Percentiles rank a stretch among this genome's conserved stretches.
phyloP scores from a whole-genome alignment of 23 red algal genomes.

The Gracilaria domingensis region DNA sequence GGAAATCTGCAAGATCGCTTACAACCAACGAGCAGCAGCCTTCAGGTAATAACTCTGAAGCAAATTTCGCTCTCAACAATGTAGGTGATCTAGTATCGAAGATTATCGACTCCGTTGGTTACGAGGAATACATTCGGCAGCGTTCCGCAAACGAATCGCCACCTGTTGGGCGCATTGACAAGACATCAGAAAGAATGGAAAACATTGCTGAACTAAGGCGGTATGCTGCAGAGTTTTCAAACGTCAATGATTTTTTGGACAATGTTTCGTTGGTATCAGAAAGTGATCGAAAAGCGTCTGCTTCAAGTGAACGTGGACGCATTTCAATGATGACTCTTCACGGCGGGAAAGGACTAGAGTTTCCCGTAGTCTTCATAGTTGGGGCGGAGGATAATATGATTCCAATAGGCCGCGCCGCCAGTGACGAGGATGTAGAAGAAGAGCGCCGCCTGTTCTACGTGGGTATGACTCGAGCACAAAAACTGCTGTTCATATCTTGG shows the following conservation, averaged over 20 bases:
- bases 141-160: not conserved
- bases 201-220: constrained; percentile 66
- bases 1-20: not conserved
- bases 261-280: constrained; percentile 61
- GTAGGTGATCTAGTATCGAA: constrained; percentile 31
- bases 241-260: constrained; percentile 52
- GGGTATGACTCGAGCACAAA: constrained; percentile 79
- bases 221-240: constrained; percentile 8
- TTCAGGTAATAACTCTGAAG: not conserved
- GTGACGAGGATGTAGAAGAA: constrained; percentile 58
- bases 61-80: not conserved
- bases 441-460: constrained; percentile 88
- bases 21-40: not conserved
- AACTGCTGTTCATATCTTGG: constrained; percentile 55
- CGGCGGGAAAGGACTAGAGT: constrained; percentile 88
- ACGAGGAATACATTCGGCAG: constrained; percentile 48
- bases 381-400: constrained; percentile 74
- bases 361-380: constrained; percentile 79
- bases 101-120: constrained; percentile 1
- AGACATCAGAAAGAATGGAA: constrained; percentile 46
- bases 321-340: constrained; percentile 86
- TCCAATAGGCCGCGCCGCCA: constrained; percentile 27
- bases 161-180: constrained; percentile 2
- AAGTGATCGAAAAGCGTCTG: constrained; percentile 2
- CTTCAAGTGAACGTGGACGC: not conserved